These are phyloP conservation scores for Tulasnella calospora DNA, from an alignment of 768 basidiomycete genomes.

Conservation along the genomic window DNA sequence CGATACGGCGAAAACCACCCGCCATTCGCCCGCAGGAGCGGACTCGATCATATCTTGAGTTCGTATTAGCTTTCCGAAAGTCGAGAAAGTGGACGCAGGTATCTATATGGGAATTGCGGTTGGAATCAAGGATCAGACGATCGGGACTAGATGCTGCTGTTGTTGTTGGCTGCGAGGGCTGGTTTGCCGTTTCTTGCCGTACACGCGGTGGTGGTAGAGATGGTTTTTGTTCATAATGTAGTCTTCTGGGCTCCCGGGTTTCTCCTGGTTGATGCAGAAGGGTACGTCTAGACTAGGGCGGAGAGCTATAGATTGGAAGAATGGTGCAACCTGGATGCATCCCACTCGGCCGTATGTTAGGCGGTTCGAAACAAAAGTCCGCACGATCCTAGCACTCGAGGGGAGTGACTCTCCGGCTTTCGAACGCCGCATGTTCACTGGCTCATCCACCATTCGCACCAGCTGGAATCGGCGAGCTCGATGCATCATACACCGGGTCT, in stretches of 20 bases:
- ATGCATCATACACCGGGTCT: not conserved
- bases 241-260: no score
- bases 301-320: not conserved
- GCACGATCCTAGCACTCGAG: not conserved
- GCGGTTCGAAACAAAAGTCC: no score
- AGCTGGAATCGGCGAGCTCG: slow-evolving; percentile 16
- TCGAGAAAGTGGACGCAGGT: slow-evolving; percentile 32
- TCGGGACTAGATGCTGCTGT: slow-evolving; percentile 52
- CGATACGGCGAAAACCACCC: no score
- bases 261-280: no score
- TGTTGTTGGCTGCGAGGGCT: not conserved
- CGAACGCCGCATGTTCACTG: slow-evolving; percentile 16
- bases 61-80: slow-evolving; percentile 54
- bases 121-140: slow-evolving; percentile 45
- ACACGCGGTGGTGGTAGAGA: no score
- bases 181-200: not conserved
- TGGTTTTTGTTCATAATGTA: no score
- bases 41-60: slow-evolving; percentile 48
- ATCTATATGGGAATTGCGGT: slow-evolving; percentile 46
- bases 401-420: not conserved
- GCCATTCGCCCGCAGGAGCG: slow-evolving; percentile 44
- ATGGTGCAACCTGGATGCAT: no score
- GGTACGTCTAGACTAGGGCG: no score
- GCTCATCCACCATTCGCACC: slow-evolving; percentile 7
- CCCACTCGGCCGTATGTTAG: no score